Evolutionary conservation across 805 yeast genomes (phyloP), one percentile per base, ranked within the genome.

Genomic region (Metschnikowia amazonensis): DNA sequence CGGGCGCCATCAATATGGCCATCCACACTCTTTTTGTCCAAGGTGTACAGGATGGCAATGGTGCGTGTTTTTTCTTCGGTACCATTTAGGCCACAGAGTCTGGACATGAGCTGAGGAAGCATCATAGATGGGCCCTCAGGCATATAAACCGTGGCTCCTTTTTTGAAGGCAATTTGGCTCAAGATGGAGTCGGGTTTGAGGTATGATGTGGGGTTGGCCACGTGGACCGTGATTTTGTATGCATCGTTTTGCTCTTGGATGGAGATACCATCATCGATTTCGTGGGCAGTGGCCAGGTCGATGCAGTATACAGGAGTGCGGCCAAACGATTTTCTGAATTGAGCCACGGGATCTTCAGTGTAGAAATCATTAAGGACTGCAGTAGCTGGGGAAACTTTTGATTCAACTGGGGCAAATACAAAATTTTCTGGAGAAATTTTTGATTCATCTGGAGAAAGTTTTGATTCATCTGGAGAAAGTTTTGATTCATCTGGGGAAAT

Each of bases 221-320:
- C 79, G 61, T 86, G 96, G 1, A 89, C 73, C 25, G 83, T 76
- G 4, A 90, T 53, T 8, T 69, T 65, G 53, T 67, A 78, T 2
- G 43, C 42, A 23, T 52, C 50, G 24, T 55, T 56, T 2, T 59
- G 43, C 3, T 49, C 51, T 36, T 68, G 69, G 16, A 92, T 69
- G 1, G 96, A 80, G 23, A 92, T 73, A 38, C 97, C 99, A 64
- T 92, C 99, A 63, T 92, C 99, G 48, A 94, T 85, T 63, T 94
- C 98, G 53, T 84, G 84, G 0, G 98, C 96, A 34, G 74, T 74
- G 3, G 70, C 78, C 2, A 84, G 74, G 65, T 94, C 99, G 47
- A 92, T 88, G 64, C 97, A 89, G 60, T 81, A 92, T 1, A 89
- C 81, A 0, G 78, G 75, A 10, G 75, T 57, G 36, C 72, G 65